Evolutionary conservation across 257 asterid species (phyloP).

Genomic region (Fraxinus pennsylvanica): DNA sequence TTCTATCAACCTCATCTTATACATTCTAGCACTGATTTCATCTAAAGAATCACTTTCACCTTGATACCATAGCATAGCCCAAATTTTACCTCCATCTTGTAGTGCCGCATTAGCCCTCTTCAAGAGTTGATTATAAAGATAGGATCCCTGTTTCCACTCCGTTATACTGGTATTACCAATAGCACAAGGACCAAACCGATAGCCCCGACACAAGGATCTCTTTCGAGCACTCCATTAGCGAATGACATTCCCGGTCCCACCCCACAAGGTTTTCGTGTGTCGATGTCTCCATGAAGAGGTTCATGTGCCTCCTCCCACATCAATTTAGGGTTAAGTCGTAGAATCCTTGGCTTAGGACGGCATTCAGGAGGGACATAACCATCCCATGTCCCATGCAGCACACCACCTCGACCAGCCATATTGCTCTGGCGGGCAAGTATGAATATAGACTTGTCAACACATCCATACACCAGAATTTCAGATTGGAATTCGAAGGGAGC

Average conservation of each 20-base stretch:
- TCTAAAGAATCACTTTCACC: constrained; percentile 32
- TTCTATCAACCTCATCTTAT: constrained; percentile 23
- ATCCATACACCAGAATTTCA: not conserved
- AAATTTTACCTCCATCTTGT: constrained; percentile 16
- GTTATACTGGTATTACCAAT: constrained; percentile 35
- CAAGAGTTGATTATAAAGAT: constrained; percentile 33
- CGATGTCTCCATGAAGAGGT: constrained; percentile 44
- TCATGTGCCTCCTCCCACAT: constrained; percentile 37
- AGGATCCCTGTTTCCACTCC: constrained; percentile 34
- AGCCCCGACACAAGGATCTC: not conserved
- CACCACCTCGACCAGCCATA: constrained; percentile 27
- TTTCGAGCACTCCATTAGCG: constrained; percentile 25
- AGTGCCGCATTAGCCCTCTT: constrained; percentile 23
- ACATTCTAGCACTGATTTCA: constrained; percentile 14
- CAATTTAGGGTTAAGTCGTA: constrained; percentile 20
- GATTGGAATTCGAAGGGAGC: no score
- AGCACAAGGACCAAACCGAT: constrained; percentile 44
- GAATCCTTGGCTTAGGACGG: constrained; percentile 15
- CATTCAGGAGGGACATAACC: constrained; percentile 18
- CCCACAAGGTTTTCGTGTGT: constrained; percentile 26
- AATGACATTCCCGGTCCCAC: constrained; percentile 44
- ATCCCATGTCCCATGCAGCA: not conserved
- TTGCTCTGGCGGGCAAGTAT: constrained; percentile 26
- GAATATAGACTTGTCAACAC: not conserved
- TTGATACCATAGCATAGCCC: constrained; percentile 42